Conservation (phyloP, 208 protist genomes). For the Borovskyia barvae region DNA sequence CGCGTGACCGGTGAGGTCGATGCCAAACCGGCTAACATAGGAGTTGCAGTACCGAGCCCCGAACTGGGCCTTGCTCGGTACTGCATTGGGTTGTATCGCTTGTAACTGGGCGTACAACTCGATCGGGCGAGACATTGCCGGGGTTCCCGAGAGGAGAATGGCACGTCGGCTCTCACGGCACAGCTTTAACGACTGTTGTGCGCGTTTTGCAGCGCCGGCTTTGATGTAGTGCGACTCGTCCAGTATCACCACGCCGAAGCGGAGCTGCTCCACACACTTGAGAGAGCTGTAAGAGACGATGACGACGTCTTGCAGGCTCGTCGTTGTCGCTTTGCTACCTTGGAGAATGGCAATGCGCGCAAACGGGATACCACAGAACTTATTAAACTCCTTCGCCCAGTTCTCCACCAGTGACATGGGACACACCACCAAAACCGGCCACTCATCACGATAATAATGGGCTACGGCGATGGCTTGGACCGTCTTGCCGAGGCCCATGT, state of each 20-base stretch:
- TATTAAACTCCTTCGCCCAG: slow-evolving; percentile 91
- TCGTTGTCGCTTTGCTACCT: slow-evolving; percentile 39
- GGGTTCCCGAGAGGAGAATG: slow-evolving; percentile 93
- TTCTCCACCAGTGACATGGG: slow-evolving; percentile 91
- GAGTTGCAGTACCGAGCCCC: slow-evolving; percentile 93
- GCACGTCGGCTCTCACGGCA: slow-evolving; percentile 67
- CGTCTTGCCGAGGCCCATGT: slow-evolving; percentile 98
- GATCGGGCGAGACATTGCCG: slow-evolving; percentile 91
- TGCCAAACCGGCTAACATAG: slow-evolving; percentile 68
- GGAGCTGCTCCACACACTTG: slow-evolving; percentile 54
- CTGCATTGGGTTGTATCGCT: slow-evolving; percentile 50
- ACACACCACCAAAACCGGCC: slow-evolving; percentile 94
- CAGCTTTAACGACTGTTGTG: slow-evolving; percentile 74
- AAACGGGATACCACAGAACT: slow-evolving; percentile 79
- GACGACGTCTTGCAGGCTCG: slow-evolving; percentile 56
- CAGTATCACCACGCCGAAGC: slow-evolving; percentile 89
- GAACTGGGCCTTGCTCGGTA: slow-evolving; percentile 81
- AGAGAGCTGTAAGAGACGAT: slow-evolving; percentile 85
- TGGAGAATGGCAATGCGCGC: slow-evolving; percentile 74
- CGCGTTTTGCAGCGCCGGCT: slow-evolving; percentile 74
- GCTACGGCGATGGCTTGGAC: slow-evolving; percentile 94
- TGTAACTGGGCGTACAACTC: slow-evolving; percentile 95
- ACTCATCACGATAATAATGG: slow-evolving; percentile 90
- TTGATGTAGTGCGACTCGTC: slow-evolving; percentile 98
- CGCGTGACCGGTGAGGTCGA: slow-evolving; percentile 74